These are phyloP conservation scores for Cylindrotheca fusiformis DNA, from an alignment of 108 stramenopile genomes.

Conservation along the genomic window DNA sequence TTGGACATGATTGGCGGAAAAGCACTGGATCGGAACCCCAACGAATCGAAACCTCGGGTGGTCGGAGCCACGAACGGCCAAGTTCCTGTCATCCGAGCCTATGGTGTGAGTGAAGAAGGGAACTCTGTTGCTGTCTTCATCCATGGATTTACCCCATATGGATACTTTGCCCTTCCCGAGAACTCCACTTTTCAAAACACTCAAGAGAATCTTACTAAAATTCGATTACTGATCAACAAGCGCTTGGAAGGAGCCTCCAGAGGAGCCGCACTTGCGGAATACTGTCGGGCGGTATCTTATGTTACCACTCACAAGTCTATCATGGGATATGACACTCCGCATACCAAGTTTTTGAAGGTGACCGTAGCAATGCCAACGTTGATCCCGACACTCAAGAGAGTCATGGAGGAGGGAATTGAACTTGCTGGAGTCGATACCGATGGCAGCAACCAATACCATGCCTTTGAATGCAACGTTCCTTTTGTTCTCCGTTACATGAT, in stretches of 20 bases:
- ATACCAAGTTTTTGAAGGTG: slow-evolving; percentile 82
- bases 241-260: slow-evolving; percentile 32
- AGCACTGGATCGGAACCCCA: slow-evolving; percentile 75
- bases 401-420: slow-evolving; percentile 91
- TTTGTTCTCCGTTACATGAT: slow-evolving; percentile 99
- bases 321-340: slow-evolving; percentile 86
- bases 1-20: slow-evolving; percentile 90
- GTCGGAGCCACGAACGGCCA: slow-evolving; percentile 52
- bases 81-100: slow-evolving; percentile 93
- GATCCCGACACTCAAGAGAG: slow-evolving; percentile 85
- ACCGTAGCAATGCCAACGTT: slow-evolving; percentile 90
- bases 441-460: slow-evolving; percentile 14
- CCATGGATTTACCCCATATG: slow-evolving; percentile 97
- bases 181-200: slow-evolving; percentile 50
- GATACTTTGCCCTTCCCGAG: slow-evolving; percentile 78
- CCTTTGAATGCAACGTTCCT: slow-evolving; percentile 98
- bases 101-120: slow-evolving; percentile 92
- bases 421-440: slow-evolving; percentile 60
- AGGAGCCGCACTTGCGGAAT: slow-evolving; percentile 26
- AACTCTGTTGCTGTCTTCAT: slow-evolving; percentile 90
- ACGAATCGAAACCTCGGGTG: slow-evolving; percentile 45
- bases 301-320: slow-evolving; percentile 66
- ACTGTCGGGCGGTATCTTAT: slow-evolving; percentile 60
- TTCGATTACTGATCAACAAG: slow-evolving; percentile 37
- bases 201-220: slow-evolving; percentile 45